Conservation (phyloP, 2,329 filamentous ascomycete species). For the Paecilomyces dactylethromorphus region DNA sequence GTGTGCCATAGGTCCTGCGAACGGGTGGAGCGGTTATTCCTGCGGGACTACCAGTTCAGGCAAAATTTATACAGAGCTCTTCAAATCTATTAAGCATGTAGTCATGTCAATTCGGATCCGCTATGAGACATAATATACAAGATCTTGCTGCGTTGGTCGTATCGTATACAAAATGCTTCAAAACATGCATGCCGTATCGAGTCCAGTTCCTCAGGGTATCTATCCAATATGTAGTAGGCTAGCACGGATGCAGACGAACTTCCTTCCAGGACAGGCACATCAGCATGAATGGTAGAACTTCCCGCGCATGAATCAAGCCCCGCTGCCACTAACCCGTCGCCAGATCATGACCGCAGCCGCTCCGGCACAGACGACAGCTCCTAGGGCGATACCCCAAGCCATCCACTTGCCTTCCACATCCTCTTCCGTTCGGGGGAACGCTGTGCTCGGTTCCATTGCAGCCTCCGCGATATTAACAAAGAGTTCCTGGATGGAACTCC, state of each 20-base stretch:
- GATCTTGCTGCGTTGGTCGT: not conserved
- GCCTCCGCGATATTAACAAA: slow-evolving; percentile 89
- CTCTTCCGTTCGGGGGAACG: slow-evolving; percentile 84
- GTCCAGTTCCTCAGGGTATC: not conserved
- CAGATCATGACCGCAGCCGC: slow-evolving; percentile 56
- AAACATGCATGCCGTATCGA: not conserved
- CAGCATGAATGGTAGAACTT: slow-evolving; percentile 5
- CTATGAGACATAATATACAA: not conserved
- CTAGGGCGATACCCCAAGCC: slow-evolving; percentile 76
- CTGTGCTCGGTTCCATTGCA: slow-evolving; percentile 80
- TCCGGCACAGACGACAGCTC: slow-evolving; percentile 57
- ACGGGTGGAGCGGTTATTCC: not conserved
- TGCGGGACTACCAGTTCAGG: not conserved
- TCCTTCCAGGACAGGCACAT: not conserved
- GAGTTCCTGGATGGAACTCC: slow-evolving; percentile 87
- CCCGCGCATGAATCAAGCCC: slow-evolving; percentile 12
- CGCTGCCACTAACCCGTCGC: slow-evolving; percentile 42
- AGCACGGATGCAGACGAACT: not conserved
- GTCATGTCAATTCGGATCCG: not conserved
- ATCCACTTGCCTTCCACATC: slow-evolving; percentile 71
- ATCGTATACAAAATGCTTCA: not conserved
- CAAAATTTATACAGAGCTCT: not conserved
- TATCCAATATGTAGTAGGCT: not conserved
- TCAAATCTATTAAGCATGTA: not conserved
- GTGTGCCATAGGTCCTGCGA: not conserved